A percentile compares a stretch with the other conserved stretches of the same genome.
Evolutionary conservation across 495 filamentous ascomycete species (phyloP).

Genomic region (Aspergillus conjunctus): DNA sequence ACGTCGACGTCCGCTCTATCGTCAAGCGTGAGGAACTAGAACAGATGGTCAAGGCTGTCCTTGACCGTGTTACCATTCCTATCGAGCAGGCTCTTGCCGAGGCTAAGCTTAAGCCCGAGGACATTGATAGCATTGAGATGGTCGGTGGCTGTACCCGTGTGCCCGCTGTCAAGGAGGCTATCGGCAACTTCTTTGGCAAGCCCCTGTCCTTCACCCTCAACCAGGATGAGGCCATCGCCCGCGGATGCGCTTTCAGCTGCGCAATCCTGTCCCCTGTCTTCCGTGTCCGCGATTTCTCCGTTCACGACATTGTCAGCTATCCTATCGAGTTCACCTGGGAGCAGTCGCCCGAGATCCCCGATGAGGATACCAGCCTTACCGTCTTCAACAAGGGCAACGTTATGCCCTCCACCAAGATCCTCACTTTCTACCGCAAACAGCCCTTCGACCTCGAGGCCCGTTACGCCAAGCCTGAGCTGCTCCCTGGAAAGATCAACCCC

Average conservation of each 20-base stretch:
- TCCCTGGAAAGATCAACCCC: slow-evolving; percentile 90
- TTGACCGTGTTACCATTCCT: slow-evolving; percentile 71
- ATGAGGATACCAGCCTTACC: slow-evolving; percentile 95
- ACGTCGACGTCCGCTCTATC: slow-evolving; percentile 85
- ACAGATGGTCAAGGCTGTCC: slow-evolving; percentile 80
- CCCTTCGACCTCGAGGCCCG: slow-evolving; percentile 94
- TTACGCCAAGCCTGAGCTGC: slow-evolving; percentile 80
- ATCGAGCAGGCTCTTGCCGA: slow-evolving; percentile 90
- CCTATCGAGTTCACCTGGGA: slow-evolving; percentile 99
- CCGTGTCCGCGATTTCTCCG: slow-evolving; percentile 95
- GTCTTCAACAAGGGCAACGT: slow-evolving; percentile 98
- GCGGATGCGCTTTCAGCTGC: slow-evolving; percentile 96
- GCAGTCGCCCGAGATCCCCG: slow-evolving; percentile 96
- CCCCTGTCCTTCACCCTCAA: slow-evolving; percentile 93
- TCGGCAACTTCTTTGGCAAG: slow-evolving; percentile 91
- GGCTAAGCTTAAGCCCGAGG: slow-evolving; percentile 83
- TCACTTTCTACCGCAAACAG: slow-evolving; percentile 99
- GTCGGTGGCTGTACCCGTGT: slow-evolving; percentile 96
- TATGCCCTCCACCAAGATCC: slow-evolving; percentile 98
- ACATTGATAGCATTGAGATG: slow-evolving; percentile 93
- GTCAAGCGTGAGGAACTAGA: slow-evolving; percentile 95
- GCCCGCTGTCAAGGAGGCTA: slow-evolving; percentile 85
- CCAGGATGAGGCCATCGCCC: slow-evolving; percentile 95
- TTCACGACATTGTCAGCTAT: slow-evolving; percentile 97
- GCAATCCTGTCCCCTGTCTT: slow-evolving; percentile 97